A percentile compares a stretch with the other conserved stretches of the same genome.
These are phyloP conservation scores for Petrea volubilis DNA, from an alignment of 257 asterid species.

Conservation along the genomic window DNA sequence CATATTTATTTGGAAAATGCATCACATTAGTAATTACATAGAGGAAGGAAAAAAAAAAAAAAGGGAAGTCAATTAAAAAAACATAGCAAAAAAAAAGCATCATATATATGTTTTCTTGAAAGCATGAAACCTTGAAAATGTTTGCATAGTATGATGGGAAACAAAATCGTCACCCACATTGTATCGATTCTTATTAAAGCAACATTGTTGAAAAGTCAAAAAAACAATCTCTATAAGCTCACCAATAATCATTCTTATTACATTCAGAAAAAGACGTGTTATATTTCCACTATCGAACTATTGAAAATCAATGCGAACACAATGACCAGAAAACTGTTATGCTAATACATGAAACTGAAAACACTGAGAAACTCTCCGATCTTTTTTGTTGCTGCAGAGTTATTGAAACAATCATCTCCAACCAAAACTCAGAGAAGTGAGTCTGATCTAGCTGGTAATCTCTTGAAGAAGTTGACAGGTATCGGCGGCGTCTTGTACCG, in stretches of 20 bases:
- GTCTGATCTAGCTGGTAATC: slow-evolving; percentile 85
- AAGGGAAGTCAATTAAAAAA: no score
- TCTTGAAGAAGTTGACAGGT: slow-evolving; percentile 92
- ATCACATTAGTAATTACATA: no score
- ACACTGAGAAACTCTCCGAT: not conserved
- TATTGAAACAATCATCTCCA: slow-evolving; percentile 11
- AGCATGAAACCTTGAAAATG: no score
- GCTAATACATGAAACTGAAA: slow-evolving; percentile 34
- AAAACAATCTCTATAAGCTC: slow-evolving; percentile 11
- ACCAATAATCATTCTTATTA: slow-evolving; percentile 18
- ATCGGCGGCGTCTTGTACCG: slow-evolving; percentile 76
- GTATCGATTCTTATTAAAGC: no score
- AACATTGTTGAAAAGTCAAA: not conserved
- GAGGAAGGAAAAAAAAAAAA: no score
- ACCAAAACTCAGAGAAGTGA: slow-evolving; percentile 55
- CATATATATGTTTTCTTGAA: no score
- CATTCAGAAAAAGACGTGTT: slow-evolving; percentile 11
- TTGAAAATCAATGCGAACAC: slow-evolving; percentile 14
- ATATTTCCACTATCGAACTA: slow-evolving; percentile 22
- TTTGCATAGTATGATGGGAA: no score
- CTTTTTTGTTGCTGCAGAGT: slow-evolving; percentile 11
- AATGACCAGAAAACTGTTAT: slow-evolving; percentile 3
- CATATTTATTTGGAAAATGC: no score
- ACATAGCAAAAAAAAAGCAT: no score
- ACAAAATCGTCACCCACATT: no score